Evolutionary conservation across 768 basidiomycete species (phyloP), one percentile per base, ranked within the genome.

Genomic region (Antrodiella citrinella): DNA sequence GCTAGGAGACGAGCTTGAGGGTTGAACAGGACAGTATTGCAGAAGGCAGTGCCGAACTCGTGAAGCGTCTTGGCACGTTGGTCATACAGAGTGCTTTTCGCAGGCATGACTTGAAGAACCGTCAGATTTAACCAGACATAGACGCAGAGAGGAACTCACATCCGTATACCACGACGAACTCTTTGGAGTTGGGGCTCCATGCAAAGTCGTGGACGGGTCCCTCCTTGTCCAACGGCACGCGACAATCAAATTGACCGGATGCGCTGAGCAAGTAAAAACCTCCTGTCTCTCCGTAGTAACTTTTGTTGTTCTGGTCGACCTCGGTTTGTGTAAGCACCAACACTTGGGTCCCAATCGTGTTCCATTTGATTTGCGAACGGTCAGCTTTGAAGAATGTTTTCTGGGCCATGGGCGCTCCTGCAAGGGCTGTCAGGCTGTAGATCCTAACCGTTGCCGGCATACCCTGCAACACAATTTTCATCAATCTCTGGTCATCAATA

Each of bases 371-470:
- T 60, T 81, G 80, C 3, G 90, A 80, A 44, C 86, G 84, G 70
- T 98, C 93, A 1, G 93, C 92, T 71, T 96, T 96, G 80, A 81
- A 97, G 66, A 98, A 98, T 5, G 81, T 84, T 72, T 98, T 98
- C 56, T 86, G 82, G 58, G 87, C 85, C 0, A 85, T 85, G 0
- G 92, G 91, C n/a, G 72, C 65, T 10, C 70, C 71, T 45, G 60
- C 66, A 45, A 91, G 76, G 7, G 80, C 67, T 42, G 77, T 68
- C 44, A 98, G 74, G 49, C 83, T 78, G 64, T 85, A 92, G 47
- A 97, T 83, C 66, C 84, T 86, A 66, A 98, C 77, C 57, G 77
- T 84, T 0, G 91, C 94, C 2, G 95, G 95, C 10, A 83, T 80
- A 44, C 94, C 95, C 85, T 90, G 54, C 26, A 19, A 42, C 15